Evolutionary conservation across 2,329 filamentous ascomycete genomes (phyloP).

Genomic region (Exophiala aquamarina): DNA sequence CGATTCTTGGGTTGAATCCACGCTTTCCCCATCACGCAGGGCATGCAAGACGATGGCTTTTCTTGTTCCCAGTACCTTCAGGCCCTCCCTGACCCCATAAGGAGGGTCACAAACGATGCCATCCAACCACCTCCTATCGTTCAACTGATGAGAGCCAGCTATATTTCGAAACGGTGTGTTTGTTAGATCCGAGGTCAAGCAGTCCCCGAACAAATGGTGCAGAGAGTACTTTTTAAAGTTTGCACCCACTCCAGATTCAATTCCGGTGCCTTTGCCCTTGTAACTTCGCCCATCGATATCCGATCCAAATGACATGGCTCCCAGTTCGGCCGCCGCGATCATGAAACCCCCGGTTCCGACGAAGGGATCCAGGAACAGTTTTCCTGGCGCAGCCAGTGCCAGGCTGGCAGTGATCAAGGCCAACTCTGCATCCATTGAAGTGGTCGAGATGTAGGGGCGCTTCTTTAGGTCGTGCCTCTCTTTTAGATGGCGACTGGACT

Average conservation of each 20-base stretch:
- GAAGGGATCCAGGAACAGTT: constrained; percentile 91
- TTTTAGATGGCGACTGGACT: constrained; percentile 66
- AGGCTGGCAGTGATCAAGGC: constrained; percentile 91
- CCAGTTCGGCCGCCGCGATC: constrained; percentile 86
- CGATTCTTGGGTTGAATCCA: neutral
- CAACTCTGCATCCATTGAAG: constrained; percentile 94
- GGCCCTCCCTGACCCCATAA: constrained; percentile 88
- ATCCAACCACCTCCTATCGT: constrained; percentile 63
- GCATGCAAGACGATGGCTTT: constrained; percentile 43
- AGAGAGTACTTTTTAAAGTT: constrained; percentile 87
- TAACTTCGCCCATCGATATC: constrained; percentile 94
- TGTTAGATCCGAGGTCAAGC: constrained; percentile 83
- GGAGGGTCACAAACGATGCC: constrained; percentile 94
- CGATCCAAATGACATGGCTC: constrained; percentile 77
- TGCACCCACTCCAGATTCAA: constrained; percentile 48
- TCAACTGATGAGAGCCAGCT: constrained; percentile 28
- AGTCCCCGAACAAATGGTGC: constrained; percentile 65
- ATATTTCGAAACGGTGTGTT: constrained; percentile 70
- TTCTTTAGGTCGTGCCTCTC: constrained; percentile 88
- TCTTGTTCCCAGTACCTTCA: constrained; percentile 79
- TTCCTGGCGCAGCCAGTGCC: constrained; percentile 76
- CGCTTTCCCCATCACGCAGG: neutral
- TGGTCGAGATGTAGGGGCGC: constrained; percentile 88
- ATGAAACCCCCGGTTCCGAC: constrained; percentile 93
- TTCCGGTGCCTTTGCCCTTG: constrained; percentile 56